phyloP scores from a whole-genome alignment of 225 moss, liverwort and hornwort species.

The Pseudoscleropodium purum region DNA sequence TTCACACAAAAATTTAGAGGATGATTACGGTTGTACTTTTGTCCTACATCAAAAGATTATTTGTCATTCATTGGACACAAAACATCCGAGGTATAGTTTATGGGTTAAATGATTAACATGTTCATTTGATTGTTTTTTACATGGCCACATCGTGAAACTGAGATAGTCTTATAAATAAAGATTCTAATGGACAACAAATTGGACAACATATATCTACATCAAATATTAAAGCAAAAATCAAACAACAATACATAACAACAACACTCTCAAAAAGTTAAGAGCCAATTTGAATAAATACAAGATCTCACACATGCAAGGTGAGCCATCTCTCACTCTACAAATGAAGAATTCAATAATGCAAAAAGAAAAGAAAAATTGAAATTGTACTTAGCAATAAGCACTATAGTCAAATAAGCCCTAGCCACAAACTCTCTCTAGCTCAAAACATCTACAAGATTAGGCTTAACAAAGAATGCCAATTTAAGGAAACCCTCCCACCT shows the following conservation, averaged over 20 bases:
- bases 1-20: no score
- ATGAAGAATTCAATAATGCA: background rate
- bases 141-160: background rate
- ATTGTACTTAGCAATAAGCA: background rate
- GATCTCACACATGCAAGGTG: background rate
- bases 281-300: background rate
- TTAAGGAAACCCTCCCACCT: background rate
- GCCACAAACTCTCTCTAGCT: background rate
- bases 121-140: background rate
- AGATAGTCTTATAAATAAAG: background rate
- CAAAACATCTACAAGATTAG: background rate
- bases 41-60: no score
- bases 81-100: no score
- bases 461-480: background rate
- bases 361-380: background rate
- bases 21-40: no score
- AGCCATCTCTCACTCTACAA: background rate
- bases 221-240: background rate
- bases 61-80: no score
- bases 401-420: background rate
- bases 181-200: background rate
- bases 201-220: background rate
- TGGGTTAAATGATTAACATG: background rate
- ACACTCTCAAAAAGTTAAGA: background rate
- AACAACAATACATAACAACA: background rate